phyloP scores from a whole-genome alignment of 208 protist genomes.

The Phytomonas francai region DNA sequence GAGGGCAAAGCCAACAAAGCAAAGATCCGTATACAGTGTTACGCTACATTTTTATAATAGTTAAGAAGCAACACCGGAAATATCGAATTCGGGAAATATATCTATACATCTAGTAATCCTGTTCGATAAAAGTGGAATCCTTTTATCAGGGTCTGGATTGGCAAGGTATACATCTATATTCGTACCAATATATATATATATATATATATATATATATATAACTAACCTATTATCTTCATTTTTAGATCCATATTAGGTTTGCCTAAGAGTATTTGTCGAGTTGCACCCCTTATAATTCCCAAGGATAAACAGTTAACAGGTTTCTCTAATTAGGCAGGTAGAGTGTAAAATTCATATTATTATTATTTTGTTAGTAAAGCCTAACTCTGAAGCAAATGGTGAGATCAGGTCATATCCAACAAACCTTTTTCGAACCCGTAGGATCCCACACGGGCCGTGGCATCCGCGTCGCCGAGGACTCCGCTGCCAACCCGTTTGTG shows the following conservation, averaged over 20 bases:
- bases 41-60: neutral
- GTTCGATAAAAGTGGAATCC: neutral
- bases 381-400: neutral
- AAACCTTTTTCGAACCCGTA: neutral
- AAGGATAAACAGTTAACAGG: neutral
- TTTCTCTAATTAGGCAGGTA: neutral
- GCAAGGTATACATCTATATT: neutral
- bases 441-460: neutral
- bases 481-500: neutral
- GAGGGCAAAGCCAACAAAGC: neutral
- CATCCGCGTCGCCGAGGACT: neutral
- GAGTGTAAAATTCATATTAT: neutral
- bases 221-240: neutral
- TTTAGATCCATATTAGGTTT: neutral
- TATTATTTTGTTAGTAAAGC: slow-evolving; percentile 9
- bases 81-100: neutral
- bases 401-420: neutral
- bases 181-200: neutral
- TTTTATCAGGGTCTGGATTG: neutral
- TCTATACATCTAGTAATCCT: neutral
- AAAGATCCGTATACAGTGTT: neutral
- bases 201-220: neutral
- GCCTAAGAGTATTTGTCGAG: neutral
- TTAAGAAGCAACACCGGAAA: neutral
- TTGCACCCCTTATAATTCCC: neutral